phyloP scores from a whole-genome alignment of 2,329 filamentous ascomycete species.

The Rhytidhysteron rufulum region DNA sequence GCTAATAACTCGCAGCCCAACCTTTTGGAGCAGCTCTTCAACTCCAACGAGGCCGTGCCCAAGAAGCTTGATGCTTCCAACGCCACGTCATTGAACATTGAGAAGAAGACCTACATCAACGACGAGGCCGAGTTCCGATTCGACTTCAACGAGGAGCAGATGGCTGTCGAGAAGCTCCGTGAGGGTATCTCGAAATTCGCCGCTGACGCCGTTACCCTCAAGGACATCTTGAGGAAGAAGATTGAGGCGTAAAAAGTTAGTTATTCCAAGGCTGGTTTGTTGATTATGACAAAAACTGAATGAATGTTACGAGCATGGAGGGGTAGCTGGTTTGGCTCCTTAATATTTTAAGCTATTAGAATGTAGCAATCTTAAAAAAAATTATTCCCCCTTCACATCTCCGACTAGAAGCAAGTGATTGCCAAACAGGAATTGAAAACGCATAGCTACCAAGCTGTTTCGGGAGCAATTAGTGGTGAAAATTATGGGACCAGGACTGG shows the following conservation, averaged over 20 bases:
- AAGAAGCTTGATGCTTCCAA: slow-evolving; percentile 80
- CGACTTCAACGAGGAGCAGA: slow-evolving; percentile 99
- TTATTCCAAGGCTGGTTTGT: slow-evolving; percentile 18
- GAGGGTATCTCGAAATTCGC: slow-evolving; percentile 99
- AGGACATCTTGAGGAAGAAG: slow-evolving; percentile 88
- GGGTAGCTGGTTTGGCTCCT: too few species aligned
- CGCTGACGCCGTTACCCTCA: slow-evolving; percentile 89
- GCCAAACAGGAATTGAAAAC: too few species aligned
- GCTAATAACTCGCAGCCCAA: slow-evolving; percentile 57
- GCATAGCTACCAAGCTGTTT: too few species aligned
- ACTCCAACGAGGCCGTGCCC: slow-evolving; percentile 75
- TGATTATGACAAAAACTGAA: slow-evolving; percentile 5
- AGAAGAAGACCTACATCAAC: slow-evolving; percentile 88
- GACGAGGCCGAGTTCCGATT: slow-evolving; percentile 92
- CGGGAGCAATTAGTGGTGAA: too few species aligned
- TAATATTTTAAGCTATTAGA: too few species aligned
- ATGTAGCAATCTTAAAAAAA: too few species aligned
- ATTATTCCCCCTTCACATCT: too few species aligned
- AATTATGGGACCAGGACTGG: too few species aligned
- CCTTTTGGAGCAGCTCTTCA: slow-evolving; percentile 90
- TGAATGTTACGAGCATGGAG: too few species aligned
- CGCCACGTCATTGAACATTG: slow-evolving; percentile 67
- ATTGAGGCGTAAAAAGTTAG: slow-evolving; percentile 51
- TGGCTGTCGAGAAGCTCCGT: slow-evolving; percentile 98
- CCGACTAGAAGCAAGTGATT: too few species aligned